Conservation (phyloP, 345 rosid species). For the Melaleuca alternifolia region DNA sequence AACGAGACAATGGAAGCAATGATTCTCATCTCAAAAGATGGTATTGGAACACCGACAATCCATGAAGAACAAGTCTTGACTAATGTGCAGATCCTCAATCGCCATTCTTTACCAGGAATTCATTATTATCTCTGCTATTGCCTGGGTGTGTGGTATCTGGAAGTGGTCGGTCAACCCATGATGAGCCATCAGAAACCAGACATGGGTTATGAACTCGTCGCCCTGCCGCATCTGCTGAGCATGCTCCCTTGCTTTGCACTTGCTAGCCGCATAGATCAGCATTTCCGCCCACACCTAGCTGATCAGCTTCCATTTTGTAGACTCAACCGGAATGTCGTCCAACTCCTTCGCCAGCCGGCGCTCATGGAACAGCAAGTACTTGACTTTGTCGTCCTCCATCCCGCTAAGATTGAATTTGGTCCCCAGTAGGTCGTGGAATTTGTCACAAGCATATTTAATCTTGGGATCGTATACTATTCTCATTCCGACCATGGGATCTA, state of each 20-base stretch:
- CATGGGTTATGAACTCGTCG: conserved; percentile 39
- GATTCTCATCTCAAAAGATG: too few species aligned
- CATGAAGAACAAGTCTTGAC: too few species aligned
- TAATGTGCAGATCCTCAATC: not conserved
- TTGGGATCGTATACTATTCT: too few species aligned
- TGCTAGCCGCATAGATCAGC: not conserved
- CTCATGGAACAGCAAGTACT: not conserved
- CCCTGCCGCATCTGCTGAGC: conserved; percentile 39
- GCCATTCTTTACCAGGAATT: not conserved
- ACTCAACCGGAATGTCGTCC: rapidly evolving
- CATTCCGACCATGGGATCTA: too few species aligned
- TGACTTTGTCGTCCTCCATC: conserved; percentile 6
- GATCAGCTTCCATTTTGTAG: not conserved
- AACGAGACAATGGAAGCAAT: too few species aligned
- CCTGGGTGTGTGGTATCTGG: too few species aligned
- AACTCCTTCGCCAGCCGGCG: not conserved
- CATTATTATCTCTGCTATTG: not conserved
- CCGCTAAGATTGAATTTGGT: not conserved
- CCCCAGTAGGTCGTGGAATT: not conserved
- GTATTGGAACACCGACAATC: too few species aligned
- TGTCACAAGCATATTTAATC: not conserved
- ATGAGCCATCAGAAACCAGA: conserved; percentile 51
- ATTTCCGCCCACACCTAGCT: conserved; percentile 15
- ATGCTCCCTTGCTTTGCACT: conserved; percentile 17
- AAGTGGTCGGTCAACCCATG: not conserved